Conservation (phyloP, 2,329 filamentous ascomycete species). For the Beauveria sp. region DNA sequence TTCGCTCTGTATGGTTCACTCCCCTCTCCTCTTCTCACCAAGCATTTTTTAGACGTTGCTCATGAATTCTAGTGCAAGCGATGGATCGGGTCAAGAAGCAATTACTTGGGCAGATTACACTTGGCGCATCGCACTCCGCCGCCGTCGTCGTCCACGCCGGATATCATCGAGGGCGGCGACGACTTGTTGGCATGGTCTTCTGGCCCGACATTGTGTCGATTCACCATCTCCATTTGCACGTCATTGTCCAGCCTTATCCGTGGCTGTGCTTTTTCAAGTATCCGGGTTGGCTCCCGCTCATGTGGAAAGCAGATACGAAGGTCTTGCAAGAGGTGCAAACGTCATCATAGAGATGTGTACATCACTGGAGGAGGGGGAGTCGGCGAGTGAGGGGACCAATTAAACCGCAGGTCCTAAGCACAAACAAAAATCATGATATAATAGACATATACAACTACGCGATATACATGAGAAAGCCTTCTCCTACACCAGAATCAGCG, state of each 20-base stretch:
- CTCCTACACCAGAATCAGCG: no score
- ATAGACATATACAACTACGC: no score
- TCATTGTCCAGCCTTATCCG: constrained; percentile 4
- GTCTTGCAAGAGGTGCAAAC: constrained; percentile 15
- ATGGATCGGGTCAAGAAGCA: neutral
- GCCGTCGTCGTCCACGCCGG: neutral
- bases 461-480: no score
- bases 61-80: neutral
- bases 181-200: neutral
- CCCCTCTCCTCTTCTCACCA: no score
- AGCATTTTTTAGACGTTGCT: neutral
- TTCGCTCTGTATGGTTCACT: neutral
- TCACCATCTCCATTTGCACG: constrained; percentile 13
- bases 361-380: no score
- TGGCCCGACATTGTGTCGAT: constrained; percentile 12
- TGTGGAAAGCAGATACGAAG: constrained; percentile 11
- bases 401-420: no score
- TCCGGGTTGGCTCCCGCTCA: constrained; percentile 10
- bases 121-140: neutral
- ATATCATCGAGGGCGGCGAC: constrained; percentile 2
- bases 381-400: no score
- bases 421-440: no score
- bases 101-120: neutral
- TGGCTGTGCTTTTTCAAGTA: constrained; percentile 4
- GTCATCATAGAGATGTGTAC: no score